Conservation (phyloP, 2,329 filamentous ascomycete genomes). For the Hypoxylon sp. region DNA sequence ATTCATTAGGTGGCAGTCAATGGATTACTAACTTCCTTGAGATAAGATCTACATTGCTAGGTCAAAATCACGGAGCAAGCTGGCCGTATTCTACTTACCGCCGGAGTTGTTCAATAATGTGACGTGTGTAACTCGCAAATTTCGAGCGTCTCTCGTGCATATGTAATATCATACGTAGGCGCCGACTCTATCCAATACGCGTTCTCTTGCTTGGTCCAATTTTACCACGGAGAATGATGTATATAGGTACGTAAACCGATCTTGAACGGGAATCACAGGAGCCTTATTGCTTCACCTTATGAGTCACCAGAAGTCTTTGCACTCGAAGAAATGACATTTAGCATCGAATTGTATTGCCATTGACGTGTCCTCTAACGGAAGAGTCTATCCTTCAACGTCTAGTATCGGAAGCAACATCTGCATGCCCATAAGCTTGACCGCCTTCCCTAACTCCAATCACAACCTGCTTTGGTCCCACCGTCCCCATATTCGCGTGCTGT, state of each 20-base stretch:
- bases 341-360: slow-evolving; percentile 3
- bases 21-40: not conserved
- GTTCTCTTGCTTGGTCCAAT: slow-evolving; percentile 8
- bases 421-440: slow-evolving; percentile 34
- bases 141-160: slow-evolving; percentile 11
- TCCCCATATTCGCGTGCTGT: slow-evolving; percentile 14
- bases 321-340: slow-evolving; percentile 12
- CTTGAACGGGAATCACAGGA: not conserved
- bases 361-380: slow-evolving; percentile 28
- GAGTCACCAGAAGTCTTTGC: slow-evolving; percentile 23
- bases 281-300: not conserved
- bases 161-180: slow-evolving; percentile 9
- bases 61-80: slow-evolving; percentile 13
- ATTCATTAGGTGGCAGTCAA: not conserved
- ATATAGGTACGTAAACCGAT: slow-evolving; percentile 14
- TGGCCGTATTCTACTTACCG: slow-evolving; percentile 22
- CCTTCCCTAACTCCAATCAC: slow-evolving; percentile 37
- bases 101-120: slow-evolving; percentile 23
- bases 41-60: slow-evolving; percentile 4
- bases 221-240: slow-evolving; percentile 1
- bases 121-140: slow-evolving; percentile 17
- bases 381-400: slow-evolving; percentile 21
- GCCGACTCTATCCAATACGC: slow-evolving; percentile 4
- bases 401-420: slow-evolving; percentile 23
- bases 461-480: slow-evolving; percentile 25